These are phyloP conservation scores for carrot (Daucus carota) DNA, from an alignment of 129 eudicot genomes.

Conservation along the genomic window DNA sequence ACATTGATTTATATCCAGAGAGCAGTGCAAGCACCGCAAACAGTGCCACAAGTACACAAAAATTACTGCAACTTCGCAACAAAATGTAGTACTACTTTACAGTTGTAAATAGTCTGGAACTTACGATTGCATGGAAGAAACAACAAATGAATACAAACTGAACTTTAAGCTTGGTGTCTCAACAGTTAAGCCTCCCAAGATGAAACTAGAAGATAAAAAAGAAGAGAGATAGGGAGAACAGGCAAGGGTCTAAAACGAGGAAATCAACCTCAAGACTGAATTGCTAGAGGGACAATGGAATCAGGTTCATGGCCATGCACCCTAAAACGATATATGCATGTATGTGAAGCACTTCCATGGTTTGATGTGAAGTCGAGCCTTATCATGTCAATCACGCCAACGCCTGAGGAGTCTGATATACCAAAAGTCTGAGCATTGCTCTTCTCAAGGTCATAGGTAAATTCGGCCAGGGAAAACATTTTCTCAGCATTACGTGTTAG, in stretches of 20 bases:
- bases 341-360: conserved; percentile 69
- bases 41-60: background rate
- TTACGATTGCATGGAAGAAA: background rate
- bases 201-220: background rate
- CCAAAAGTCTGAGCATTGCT: conserved; percentile 78
- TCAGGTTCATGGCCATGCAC: conserved; percentile 75
- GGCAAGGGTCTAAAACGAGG: background rate
- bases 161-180: background rate
- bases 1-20: background rate
- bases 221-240: background rate
- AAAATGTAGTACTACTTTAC: background rate
- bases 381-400: conserved; percentile 45
- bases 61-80: conserved; percentile 1
- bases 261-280: conserved; percentile 21
- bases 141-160: background rate
- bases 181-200: background rate
- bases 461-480: conserved; percentile 61
- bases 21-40: background rate
- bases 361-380: conserved; percentile 68
- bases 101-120: background rate
- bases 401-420: conserved; percentile 27
- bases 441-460: conserved; percentile 73
- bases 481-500: conserved; percentile 19
- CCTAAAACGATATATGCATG: conserved; percentile 84
- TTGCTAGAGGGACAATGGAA: conserved; percentile 24